Conservation (phyloP, 352 stramenopile genomes). For the Pythium brachiatum region DNA sequence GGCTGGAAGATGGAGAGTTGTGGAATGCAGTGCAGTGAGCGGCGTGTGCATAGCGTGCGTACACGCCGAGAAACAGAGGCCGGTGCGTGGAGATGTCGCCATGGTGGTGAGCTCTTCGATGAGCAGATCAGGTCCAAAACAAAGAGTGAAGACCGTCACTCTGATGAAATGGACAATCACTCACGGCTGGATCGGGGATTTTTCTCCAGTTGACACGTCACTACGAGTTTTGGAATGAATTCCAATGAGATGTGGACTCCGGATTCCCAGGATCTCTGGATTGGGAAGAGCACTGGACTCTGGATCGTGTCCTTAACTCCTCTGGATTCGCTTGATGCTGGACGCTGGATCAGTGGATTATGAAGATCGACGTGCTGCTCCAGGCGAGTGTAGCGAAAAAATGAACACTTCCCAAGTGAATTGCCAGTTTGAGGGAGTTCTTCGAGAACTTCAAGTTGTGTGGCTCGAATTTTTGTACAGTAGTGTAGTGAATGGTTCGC, state of each 20-base stretch:
- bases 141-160: slow-evolving; percentile 9
- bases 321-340: too few relatives aligned
- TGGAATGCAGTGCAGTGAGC: slow-evolving; percentile 6
- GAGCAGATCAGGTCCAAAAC: background rate
- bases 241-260: background rate
- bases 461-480: too few relatives aligned
- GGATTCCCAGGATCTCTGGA: background rate
- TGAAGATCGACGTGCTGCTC: too few relatives aligned
- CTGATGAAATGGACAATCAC: slow-evolving; percentile 14
- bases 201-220: background rate
- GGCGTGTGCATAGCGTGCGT: background rate
- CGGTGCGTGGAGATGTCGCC: background rate
- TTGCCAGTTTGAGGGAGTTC: too few relatives aligned
- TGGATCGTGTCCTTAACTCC: background rate
- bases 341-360: too few relatives aligned
- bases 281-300: too few relatives aligned
- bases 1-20: slow-evolving; percentile 3
- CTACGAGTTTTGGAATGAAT: too few relatives aligned
- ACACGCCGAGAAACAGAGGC: background rate
- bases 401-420: too few relatives aligned
- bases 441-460: too few relatives aligned
- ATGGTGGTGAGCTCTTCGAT: background rate
- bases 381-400: too few relatives aligned
- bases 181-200: slow-evolving; percentile 5
- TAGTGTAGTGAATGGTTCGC: too few relatives aligned